Conservation (phyloP, 306 rosid genomes). For the Trichosanthes cucumerina region DNA sequence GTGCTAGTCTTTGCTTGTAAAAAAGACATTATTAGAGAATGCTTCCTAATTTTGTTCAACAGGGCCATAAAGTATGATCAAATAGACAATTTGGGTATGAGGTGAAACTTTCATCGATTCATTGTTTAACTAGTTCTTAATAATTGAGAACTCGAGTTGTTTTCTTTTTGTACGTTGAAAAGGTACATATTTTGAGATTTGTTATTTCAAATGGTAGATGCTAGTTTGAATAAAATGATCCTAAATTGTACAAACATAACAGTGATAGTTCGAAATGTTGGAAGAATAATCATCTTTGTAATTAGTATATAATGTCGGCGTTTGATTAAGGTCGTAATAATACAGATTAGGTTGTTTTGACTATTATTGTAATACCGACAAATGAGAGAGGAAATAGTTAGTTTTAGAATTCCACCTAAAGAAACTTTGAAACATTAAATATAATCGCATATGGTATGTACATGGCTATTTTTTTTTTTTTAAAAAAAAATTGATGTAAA, state of each 20-base stretch:
- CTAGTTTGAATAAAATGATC: not conserved
- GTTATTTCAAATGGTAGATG: not conserved
- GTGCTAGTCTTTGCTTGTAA: not conserved
- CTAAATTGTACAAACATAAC: not conserved
- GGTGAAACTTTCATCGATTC: not conserved
- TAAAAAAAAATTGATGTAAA: not conserved
- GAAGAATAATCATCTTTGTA: not conserved
- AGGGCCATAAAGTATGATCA: not conserved
- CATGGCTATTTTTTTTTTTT: not conserved
- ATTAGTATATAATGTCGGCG: not conserved
- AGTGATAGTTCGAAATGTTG: not conserved
- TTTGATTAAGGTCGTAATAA: not conserved
- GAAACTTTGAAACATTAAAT: not conserved
- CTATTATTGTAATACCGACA: not conserved
- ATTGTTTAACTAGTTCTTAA: not conserved
- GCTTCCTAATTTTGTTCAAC: not conserved
- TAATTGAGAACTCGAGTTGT: not conserved
- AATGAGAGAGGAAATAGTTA: not conserved
- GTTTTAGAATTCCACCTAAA: not conserved
- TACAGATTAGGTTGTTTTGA: not conserved
- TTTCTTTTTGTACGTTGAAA: not conserved
- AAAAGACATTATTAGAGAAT: not conserved
- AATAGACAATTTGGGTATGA: no score
- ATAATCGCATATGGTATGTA: not conserved
- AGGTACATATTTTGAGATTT: not conserved